A percentile compares a stretch with the other conserved stretches of the same genome.
These are phyloP conservation scores for Globisporangium cystogenes DNA, from an alignment of 352 stramenopile genomes.

Conservation along the genomic window DNA sequence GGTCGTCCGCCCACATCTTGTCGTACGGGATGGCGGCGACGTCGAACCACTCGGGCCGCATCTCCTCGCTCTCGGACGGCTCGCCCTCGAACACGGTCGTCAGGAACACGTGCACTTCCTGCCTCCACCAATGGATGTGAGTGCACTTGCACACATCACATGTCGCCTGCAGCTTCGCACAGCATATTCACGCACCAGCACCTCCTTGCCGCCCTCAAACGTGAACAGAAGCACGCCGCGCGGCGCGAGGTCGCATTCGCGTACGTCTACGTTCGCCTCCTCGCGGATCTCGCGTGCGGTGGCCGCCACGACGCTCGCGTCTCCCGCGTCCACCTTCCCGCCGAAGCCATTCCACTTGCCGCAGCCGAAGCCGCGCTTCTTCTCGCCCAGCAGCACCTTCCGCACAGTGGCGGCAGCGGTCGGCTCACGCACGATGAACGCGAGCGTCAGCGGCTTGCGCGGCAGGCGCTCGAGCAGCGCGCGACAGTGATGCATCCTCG, in stretches of 20 bases:
- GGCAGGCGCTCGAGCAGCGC: slow-evolving; percentile 19
- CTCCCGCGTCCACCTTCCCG: slow-evolving; percentile 79
- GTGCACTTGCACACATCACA: no score
- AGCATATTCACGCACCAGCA: slow-evolving; percentile 34
- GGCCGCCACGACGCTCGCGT: slow-evolving; percentile 52
- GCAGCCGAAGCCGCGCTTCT: slow-evolving; percentile 86
- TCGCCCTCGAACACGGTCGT: slow-evolving; percentile 54
- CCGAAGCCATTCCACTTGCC: slow-evolving; percentile 92
- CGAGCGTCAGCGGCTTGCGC: slow-evolving; percentile 50
- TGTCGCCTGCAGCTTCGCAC: no score
- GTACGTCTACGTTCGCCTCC: slow-evolving; percentile 61
- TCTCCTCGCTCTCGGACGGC: slow-evolving; percentile 85
- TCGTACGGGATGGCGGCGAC: slow-evolving; percentile 57
- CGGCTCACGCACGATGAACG: slow-evolving; percentile 35
- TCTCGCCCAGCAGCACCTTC: slow-evolving; percentile 77
- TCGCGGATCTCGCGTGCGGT: slow-evolving; percentile 59
- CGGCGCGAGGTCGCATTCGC: slow-evolving; percentile 14
- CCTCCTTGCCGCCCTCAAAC: slow-evolving; percentile 46
- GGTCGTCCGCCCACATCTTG: slow-evolving; percentile 87
- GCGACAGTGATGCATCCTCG: not conserved
- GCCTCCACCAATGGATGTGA: not conserved
- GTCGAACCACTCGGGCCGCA: slow-evolving; percentile 81
- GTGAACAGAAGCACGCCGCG: slow-evolving; percentile 53
- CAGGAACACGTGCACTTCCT: slow-evolving; percentile 85
- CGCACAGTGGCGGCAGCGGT: not conserved